Percentiles rank a stretch among this genome's conserved stretches.
Evolutionary conservation across 805 yeast species (phyloP).

Genomic region (Hermanozyma aechmeae): DNA sequence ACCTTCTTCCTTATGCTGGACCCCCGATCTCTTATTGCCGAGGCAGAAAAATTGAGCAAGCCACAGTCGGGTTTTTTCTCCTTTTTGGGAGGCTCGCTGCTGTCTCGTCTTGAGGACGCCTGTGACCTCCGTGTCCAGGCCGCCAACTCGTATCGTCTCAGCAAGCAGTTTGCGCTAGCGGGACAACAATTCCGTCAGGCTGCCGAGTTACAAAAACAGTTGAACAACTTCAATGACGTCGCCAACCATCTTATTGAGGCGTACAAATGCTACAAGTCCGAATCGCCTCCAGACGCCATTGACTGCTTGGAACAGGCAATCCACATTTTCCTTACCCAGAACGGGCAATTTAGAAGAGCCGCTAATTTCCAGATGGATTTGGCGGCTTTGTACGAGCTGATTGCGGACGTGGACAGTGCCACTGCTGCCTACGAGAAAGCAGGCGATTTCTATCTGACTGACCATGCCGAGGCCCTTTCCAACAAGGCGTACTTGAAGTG

Average conservation of each 20-base stretch:
- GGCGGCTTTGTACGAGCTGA: constrained; percentile 74
- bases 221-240: constrained; percentile 80
- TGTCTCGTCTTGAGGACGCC: constrained; percentile 78
- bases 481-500: constrained; percentile 82
- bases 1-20: too few relatives aligned
- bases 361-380: constrained; percentile 90
- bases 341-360: constrained; percentile 94
- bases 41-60: constrained; percentile 35
- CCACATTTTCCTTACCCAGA: constrained; percentile 64
- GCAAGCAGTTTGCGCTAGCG: constrained; percentile 63
- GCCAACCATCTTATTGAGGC: constrained; percentile 88
- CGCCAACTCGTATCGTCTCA: constrained; percentile 78
- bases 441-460: constrained; percentile 92
- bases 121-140: constrained; percentile 86
- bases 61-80: constrained; percentile 67
- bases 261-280: constrained; percentile 72
- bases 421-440: constrained; percentile 69
- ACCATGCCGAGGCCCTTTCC: constrained; percentile 84
- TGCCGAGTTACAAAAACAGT: constrained; percentile 65
- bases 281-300: constrained; percentile 70
- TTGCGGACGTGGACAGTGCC: constrained; percentile 62
- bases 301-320: constrained; percentile 69
- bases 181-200: constrained; percentile 83
- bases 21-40: constrained; percentile 35
- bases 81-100: constrained; percentile 48